phyloP scores from a whole-genome alignment of 495 filamentous ascomycete genomes.

The Podospora tetraspora region DNA sequence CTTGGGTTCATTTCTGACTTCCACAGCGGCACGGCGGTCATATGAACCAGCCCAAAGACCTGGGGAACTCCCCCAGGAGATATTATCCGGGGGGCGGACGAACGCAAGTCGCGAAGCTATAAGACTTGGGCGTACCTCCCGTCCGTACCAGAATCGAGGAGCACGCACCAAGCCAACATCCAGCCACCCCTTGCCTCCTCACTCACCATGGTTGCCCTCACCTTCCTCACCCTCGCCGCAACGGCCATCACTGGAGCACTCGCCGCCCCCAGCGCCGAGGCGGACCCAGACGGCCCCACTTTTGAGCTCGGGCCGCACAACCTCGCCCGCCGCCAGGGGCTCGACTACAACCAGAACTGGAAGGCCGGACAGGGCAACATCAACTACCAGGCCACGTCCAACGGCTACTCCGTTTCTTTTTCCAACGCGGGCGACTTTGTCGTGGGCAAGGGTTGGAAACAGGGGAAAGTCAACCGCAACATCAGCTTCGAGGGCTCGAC shows the following conservation, averaged over 20 bases:
- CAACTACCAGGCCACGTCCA: constrained; percentile 23
- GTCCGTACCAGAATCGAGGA: background rate
- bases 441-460: constrained; percentile 36
- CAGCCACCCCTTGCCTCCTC: background rate
- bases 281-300: constrained; percentile 19
- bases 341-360: constrained; percentile 37
- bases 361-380: constrained; percentile 31
- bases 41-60: background rate
- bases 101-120: background rate
- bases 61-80: background rate
- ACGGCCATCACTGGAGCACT: constrained; percentile 19
- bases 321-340: constrained; percentile 27
- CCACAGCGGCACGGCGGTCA: background rate
- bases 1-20: background rate
- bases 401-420: constrained; percentile 35
- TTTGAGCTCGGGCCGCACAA: constrained; percentile 28
- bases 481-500: constrained; percentile 23
- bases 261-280: constrained; percentile 20
- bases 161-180: no score
- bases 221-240: constrained; percentile 20
- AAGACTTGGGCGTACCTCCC: background rate
- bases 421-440: constrained; percentile 51
- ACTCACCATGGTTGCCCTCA: constrained; percentile 23
- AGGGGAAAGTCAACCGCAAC: constrained; percentile 2
- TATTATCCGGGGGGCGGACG: background rate